Percentiles rank a stretch among this genome's conserved stretches.
These are phyloP conservation scores for Aschersonia sp. DNA, from an alignment of 2,329 filamentous ascomycete genomes.

Conservation along the genomic window DNA sequence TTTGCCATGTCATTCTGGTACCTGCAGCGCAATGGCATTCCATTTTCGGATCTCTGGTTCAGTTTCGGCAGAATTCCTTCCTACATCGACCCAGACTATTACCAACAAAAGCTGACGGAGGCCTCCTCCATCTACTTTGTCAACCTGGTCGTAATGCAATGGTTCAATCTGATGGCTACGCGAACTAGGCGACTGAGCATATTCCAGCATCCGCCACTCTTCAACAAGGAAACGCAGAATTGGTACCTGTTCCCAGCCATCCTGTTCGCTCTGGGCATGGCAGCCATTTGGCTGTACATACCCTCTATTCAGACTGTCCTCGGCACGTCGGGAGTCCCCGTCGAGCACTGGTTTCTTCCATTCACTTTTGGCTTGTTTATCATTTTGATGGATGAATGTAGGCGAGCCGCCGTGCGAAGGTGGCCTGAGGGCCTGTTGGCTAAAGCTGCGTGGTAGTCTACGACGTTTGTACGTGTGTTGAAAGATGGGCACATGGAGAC, in stretches of 20 bases:
- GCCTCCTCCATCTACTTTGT: constrained; percentile 68
- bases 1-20: constrained; percentile 58
- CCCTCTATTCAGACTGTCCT: constrained; percentile 47
- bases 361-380: constrained; percentile 50
- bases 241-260: constrained; percentile 57
- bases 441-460: constrained; percentile 38
- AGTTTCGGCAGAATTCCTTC: constrained; percentile 41
- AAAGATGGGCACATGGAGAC: neutral
- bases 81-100: constrained; percentile 36
- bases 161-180: constrained; percentile 60
- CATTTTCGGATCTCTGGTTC: constrained; percentile 54
- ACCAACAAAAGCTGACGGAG: constrained; percentile 40
- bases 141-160: constrained; percentile 70
- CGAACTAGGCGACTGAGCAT: constrained; percentile 51
- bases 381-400: constrained; percentile 48
- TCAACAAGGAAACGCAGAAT: constrained; percentile 52
- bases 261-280: constrained; percentile 51
- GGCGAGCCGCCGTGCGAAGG: constrained; percentile 47
- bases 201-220: constrained; percentile 56
- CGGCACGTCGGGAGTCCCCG: constrained; percentile 47
- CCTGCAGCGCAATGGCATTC: constrained; percentile 44
- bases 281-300: constrained; percentile 57
- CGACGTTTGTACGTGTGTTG: neutral
- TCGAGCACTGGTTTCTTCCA: constrained; percentile 65
- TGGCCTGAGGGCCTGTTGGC: constrained; percentile 43